These are phyloP conservation scores for Tylopilus sp. DNA, from an alignment of 1,284 basidiomycete genomes.

Conservation along the genomic window DNA sequence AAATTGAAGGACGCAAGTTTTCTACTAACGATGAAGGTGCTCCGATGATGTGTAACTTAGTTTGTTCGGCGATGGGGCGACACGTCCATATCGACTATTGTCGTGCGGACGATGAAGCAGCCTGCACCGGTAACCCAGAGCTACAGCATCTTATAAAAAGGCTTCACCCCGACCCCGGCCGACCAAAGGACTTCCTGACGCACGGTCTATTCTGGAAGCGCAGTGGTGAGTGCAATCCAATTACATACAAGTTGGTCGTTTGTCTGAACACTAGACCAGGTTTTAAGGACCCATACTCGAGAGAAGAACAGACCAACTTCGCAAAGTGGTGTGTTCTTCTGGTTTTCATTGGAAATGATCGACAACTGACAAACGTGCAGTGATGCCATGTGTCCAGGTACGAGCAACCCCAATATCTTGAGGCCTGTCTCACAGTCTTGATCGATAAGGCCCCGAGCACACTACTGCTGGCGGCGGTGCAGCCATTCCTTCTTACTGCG, in stretches of 20 bases:
- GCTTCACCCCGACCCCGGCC: slow-evolving; percentile 57
- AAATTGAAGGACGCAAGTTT: slow-evolving; percentile 67
- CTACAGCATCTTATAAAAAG: slow-evolving; percentile 57
- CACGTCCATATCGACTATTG: slow-evolving; percentile 72
- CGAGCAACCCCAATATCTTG: no score
- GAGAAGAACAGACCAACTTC: slow-evolving; percentile 63
- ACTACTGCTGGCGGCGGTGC: slow-evolving; percentile 48
- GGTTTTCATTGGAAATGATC: neutral
- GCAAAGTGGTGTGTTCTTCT: slow-evolving; percentile 57
- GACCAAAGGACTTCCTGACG: slow-evolving; percentile 64
- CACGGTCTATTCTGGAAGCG: slow-evolving; percentile 69
- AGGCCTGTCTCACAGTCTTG: no score
- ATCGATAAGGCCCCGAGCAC: slow-evolving; percentile 63
- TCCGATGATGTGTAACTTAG: slow-evolving; percentile 71
- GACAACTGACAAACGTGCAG: slow-evolving; percentile 40
- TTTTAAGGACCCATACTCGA: slow-evolving; percentile 66
- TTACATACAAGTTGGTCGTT: neutral
- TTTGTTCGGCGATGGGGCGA: slow-evolving; percentile 64
- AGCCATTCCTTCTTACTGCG: slow-evolving; percentile 66
- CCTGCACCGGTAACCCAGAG: slow-evolving; percentile 55
- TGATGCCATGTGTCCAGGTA: slow-evolving; percentile 64
- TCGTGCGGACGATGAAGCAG: slow-evolving; percentile 47
- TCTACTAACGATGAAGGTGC: slow-evolving; percentile 68
- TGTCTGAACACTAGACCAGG: slow-evolving; percentile 27
- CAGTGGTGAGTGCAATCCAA: slow-evolving; percentile 48